Base-by-base conservation (phyloP, 2,329 filamentous ascomycete genomes). In the Neophaeococcomyces mojaviensis region DNA sequence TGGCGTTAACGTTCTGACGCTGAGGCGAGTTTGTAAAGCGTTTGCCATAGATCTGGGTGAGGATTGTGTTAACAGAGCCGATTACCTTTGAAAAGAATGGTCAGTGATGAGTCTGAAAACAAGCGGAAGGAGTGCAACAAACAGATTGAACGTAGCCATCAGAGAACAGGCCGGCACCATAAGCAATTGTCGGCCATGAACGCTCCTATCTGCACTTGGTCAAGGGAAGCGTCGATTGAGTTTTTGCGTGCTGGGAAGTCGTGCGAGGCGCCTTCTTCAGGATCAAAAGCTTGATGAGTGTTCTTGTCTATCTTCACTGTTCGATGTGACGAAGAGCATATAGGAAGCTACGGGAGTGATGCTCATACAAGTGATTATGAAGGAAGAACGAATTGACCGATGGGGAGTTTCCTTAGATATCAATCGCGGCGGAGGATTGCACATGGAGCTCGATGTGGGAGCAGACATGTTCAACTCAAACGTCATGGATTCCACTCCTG, bases 81-180 rank as follows among this genome's bases (percentile, higher is more conserved):
- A 95, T 95, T 53, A 94, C 84, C 84, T 68, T 22, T 15, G 28
- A 54, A 9, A n/a, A n/a, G n/a, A n/a, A n/a, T n/a, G n/a, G n/a
- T 94, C 61, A 95, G 78, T 64, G 95, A 95, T 13, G 89, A 89
- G 64, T 95, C 89, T 19, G 84, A 88, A 66, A 95, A 95, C 2
- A 95, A 74, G 58, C n/a, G 30, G 8, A 8, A 31, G 30, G 8
- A 31, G n/a, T 8, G n/a, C 8, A 8, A n/a, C 30, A n/a, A 35
- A n/a, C 13, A 19, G 9, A 8, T n/a, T 52, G 40, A 20, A 50
- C 35, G 30, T 52, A 48, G 15, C 50, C 50, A 28, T 53, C 51
- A 34, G 42, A 47, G 44, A 53, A 53, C 10, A 53, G 39, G 4
- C 89, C 89, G 42, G 88, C 86, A 53, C 89, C 89, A 60, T 88